Evolutionary conservation across 208 protist genomes (phyloP), one percentile per base, ranked within the genome.

Genomic region (Crithidia bombi): DNA sequence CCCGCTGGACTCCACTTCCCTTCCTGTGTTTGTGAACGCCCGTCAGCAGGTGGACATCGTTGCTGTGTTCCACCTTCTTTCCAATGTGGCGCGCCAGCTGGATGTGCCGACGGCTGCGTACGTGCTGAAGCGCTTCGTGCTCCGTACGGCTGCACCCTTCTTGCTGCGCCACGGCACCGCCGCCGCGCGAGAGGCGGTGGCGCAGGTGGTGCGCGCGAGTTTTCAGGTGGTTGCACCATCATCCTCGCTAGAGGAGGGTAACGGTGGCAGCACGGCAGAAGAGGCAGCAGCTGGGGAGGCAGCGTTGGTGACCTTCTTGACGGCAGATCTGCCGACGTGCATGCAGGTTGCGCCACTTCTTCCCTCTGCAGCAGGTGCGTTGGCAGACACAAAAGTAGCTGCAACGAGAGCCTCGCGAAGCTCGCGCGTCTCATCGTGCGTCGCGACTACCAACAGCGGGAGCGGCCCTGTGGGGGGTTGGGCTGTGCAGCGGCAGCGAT

Each of bases 101-200:
- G 65, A 73, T 30, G 57, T 64, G 17, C 21, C 41, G 15, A 35
- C 75, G 12, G 76, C 85, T 3, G 23, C 55, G 12, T 75, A 79
- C 19, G 35, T 90, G 47, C 38, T 92, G 35, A 65, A 61, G 56
- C 61, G 74, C 0, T 90, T 86, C 72, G 77, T 89, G 61, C 55
- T 90, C 41, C 83, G 85, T 17, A 55, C 73, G 2, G 76, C 69
- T 5, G 61, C 68, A 46, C 65, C 58, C 9, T 75, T 75, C 28
- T 51, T 92, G 26, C 69, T 95, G 35, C 72, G 70, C 19, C 43
- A 63, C 32, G 83, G 87, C 47, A 91, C 77, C 3, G 38, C 82
- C 0, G 87, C 85, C 17, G 71, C 82, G 33, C 75, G 90, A 21
- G 87, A 95, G 66, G 90, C 85, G 2, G 65, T 93, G 6, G 75